These are phyloP conservation scores for Aspergillus sparsus DNA, from an alignment of 495 filamentous ascomycete genomes.

Conservation along the genomic window DNA sequence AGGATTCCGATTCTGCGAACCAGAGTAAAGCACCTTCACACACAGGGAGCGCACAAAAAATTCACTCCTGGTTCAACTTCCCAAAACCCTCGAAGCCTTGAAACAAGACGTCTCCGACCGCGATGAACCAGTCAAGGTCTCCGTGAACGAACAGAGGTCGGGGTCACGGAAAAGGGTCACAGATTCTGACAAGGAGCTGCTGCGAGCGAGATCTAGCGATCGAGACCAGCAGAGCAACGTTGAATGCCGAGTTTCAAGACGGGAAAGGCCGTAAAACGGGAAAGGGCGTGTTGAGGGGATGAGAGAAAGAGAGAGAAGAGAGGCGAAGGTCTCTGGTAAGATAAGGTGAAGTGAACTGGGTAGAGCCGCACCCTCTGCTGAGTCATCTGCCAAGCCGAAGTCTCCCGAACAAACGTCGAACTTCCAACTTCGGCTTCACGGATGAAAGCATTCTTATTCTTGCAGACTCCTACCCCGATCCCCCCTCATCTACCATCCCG, in stretches of 20 bases:
- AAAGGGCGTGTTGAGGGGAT: constrained; percentile 23
- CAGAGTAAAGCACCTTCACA: constrained; percentile 32
- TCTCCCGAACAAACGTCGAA: constrained; percentile 32
- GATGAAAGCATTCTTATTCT: constrained; percentile 36
- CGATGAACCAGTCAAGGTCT: constrained; percentile 54
- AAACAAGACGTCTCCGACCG: constrained; percentile 44
- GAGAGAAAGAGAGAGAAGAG: constrained; percentile 19
- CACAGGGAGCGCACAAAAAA: constrained; percentile 12
- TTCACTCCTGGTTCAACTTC: constrained; percentile 14
- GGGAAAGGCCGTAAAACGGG: constrained; percentile 32
- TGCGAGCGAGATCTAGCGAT: constrained; percentile 28
- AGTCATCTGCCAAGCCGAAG: constrained; percentile 34
- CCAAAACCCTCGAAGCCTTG: constrained; percentile 34
- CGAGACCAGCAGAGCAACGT: constrained; percentile 30
- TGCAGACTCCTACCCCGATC: constrained; percentile 34
- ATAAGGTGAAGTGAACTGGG: constrained; percentile 15
- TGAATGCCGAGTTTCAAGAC: constrained; percentile 32
- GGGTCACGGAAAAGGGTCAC: constrained; percentile 43
- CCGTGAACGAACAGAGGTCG: constrained; percentile 37
- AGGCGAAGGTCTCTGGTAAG: background rate
- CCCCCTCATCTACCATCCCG: constrained; percentile 34
- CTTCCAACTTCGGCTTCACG: constrained; percentile 40
- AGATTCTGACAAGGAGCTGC: constrained; percentile 36
- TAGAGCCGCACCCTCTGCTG: constrained; percentile 28
- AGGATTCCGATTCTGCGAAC: constrained; percentile 22